Evolutionary conservation across 768 basidiomycete species (phyloP).

Genomic region (Fomitopsis serialis): DNA sequence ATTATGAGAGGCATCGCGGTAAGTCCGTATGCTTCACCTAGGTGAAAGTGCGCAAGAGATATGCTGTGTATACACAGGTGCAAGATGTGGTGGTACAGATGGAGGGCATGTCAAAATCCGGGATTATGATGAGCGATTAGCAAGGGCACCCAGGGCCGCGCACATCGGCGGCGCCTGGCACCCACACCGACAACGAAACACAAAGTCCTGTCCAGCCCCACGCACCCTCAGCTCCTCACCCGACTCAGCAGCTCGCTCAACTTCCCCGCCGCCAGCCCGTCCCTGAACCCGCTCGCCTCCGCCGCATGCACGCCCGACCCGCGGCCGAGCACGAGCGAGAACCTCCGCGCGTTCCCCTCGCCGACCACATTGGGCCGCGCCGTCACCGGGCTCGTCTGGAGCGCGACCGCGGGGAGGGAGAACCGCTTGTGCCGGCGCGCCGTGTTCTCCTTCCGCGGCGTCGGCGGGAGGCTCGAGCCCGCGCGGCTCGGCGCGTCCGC

Average conservation of each 20-base stretch:
- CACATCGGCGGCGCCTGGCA: too few relatives aligned
- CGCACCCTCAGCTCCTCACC: neutral
- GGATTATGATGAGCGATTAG: too few relatives aligned
- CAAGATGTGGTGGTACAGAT: too few relatives aligned
- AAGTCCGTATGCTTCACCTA: too few relatives aligned
- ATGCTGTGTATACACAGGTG: too few relatives aligned
- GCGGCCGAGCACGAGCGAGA: constrained; percentile 52
- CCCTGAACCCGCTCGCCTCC: constrained; percentile 9
- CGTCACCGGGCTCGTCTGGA: constrained; percentile 69
- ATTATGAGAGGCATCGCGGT: too few relatives aligned
- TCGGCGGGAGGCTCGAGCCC: constrained; percentile 10
- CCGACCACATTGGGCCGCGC: constrained; percentile 39
- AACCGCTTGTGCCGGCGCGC: constrained; percentile 62
- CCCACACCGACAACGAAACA: neutral
- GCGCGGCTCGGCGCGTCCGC: constrained; percentile 1
- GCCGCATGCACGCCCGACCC: constrained; percentile 10
- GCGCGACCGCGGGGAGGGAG: constrained; percentile 69
- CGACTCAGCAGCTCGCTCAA: constrained; percentile 48
- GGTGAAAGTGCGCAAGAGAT: too few relatives aligned
- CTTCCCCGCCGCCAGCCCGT: constrained; percentile 47
- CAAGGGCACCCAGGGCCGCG: too few relatives aligned
- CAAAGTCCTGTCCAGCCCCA: neutral
- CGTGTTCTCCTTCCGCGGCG: constrained; percentile 47
- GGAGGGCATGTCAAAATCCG: too few relatives aligned
- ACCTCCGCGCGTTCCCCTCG: constrained; percentile 41